Evolutionary conservation across 1,284 basidiomycete genomes (phyloP), one percentile per base, ranked within the genome.

Genomic region (Pseudozyma hubeiensis): DNA sequence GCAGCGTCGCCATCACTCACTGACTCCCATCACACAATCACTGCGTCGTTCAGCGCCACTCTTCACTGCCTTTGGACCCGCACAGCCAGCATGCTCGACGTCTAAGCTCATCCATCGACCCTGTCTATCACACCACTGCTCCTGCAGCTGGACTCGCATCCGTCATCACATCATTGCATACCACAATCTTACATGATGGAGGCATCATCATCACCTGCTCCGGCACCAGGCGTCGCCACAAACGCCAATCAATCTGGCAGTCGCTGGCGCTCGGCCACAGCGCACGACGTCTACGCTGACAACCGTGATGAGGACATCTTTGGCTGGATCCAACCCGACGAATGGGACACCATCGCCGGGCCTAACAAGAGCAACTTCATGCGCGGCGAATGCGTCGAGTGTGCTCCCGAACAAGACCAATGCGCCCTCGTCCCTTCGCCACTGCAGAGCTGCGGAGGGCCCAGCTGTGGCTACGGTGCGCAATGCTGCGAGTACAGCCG

Each of bases 401-500:
- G 71, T 35, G 48, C 40, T 14, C 17, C 43, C 16, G 67, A 61
- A 17, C 47, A 51, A 13, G 52, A 64, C 39, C 45, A 24, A 5
- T 16, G 44, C 24, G 44, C 52, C 50, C 19, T 45, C 40, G 45
- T 45, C 11, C 39, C 55, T 5, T 39, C 53, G 10, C 44, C 60
- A 37, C 33, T 53, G 2, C 56, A 64, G 11, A 64, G 64, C 49
- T 74, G 71, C 17, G 71, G 65, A 5, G 65, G 43, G 3, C 58
- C 71, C 17, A 74, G 59, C 53, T 74, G 71, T 44, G 71, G 71
- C 7, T 74, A 74, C 37, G 71, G 71, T 24, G 71, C 61, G 0
- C 62, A 56, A 39, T 74, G 71, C 17, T 74, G 71, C 65, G 71
- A 57, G n/a, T 74, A 74, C 48, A 74, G 71, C 31, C 57, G 65